Evolutionary conservation across 2,329 filamentous ascomycete genomes (phyloP).

Genomic region (Cordyceps cateniannulata): DNA sequence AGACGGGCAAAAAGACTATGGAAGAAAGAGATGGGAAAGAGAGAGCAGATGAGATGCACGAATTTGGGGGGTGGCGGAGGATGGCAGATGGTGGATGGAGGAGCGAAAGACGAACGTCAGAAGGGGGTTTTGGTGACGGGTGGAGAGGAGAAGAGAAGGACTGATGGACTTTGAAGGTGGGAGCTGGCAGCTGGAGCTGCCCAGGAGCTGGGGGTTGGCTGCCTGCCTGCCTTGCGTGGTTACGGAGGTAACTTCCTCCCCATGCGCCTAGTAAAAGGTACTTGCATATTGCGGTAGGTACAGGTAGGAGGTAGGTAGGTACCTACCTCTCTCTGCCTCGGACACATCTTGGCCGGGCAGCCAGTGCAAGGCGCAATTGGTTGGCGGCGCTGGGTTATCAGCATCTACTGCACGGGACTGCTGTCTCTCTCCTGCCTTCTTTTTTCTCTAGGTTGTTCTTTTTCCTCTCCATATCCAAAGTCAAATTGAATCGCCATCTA

Average conservation of each 20-base stretch:
- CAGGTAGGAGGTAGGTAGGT: no score
- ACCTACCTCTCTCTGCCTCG: no score
- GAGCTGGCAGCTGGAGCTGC: not conserved
- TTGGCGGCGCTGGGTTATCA: not conserved
- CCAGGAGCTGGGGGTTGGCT: not conserved
- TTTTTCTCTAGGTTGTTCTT: not conserved
- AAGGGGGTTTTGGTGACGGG: conserved; percentile 15
- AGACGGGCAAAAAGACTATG: conserved; percentile 19
- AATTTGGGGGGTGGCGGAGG: conserved; percentile 18
- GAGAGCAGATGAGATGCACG: conserved; percentile 20
- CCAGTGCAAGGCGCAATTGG: not conserved
- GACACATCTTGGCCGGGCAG: not conserved
- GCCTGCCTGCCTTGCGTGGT: not conserved
- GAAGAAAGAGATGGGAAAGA: conserved; percentile 20
- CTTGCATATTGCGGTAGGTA: no score
- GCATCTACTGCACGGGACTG: not conserved
- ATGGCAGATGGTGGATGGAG: conserved; percentile 19
- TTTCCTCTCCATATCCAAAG: not conserved
- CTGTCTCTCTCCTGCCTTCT: not conserved
- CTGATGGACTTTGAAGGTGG: not conserved
- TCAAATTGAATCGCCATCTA: not conserved
- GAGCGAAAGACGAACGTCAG: conserved; percentile 17
- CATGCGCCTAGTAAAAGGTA: not conserved
- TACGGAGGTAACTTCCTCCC: not conserved
- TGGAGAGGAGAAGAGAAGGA: conserved; percentile 10